Evolutionary conservation across 805 yeast species (phyloP), one percentile per base, ranked within the genome.

Genomic region (Wickerhamiella sergipiensis): DNA sequence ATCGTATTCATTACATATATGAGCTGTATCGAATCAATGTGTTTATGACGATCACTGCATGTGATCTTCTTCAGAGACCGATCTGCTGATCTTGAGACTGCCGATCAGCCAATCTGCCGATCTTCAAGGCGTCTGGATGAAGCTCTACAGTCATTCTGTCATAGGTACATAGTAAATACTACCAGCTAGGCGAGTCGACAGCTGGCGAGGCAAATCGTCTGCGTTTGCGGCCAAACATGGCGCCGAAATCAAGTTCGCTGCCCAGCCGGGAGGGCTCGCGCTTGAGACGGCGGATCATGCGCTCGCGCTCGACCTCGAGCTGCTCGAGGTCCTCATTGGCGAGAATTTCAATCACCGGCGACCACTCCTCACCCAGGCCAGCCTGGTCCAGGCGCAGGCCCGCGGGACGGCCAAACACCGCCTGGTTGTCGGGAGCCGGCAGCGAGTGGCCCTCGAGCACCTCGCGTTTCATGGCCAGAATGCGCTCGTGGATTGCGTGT

Each of bases 241-340:
- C 59, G 22, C 67, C 65, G 29, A 67, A 51, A 29, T 74, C 79
- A 45, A 63, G 61, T 42, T 76, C 76, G 52, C 77, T 81, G 48
- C 79, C 81, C 48, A 83, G 77, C 53, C 87, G 72, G 71, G 85
- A 80, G 9, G 88, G 81, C 64, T 92, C 97, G 67, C 98, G 79
- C 72, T 94, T 90, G 63, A 89, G 73, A 63, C 98, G 79, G 67
- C 98, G 78, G 54, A 87, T 74, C 63, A 85, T 88, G 66, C 97
- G 77, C 59, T 89, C 96, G 61, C 94, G 80, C 67, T 92, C 98
- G 58, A 88, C 87, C 64, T 92, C 97, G 57, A 97, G 77, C 68
- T 83, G 83, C 63, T 90, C 97, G 52, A 92, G 86, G 66, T 92
- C 98, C 78, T 89, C 87, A 50, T 85, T 89, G 1, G 92, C 80